These are phyloP conservation scores for Talaromyces wortmannii DNA, from an alignment of 495 filamentous ascomycete genomes.

Conservation along the genomic window DNA sequence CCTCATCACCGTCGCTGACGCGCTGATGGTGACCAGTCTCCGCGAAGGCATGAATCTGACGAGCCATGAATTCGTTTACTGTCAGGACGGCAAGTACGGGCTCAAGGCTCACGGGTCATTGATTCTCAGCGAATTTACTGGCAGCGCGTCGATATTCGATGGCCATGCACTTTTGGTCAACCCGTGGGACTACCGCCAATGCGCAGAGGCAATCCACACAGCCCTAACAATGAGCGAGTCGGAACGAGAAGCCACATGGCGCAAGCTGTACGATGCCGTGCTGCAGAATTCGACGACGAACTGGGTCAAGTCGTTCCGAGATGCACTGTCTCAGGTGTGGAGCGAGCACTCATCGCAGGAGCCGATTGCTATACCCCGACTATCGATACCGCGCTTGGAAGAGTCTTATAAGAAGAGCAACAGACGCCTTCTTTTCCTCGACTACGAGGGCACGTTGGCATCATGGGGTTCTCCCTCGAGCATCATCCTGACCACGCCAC, in stretches of 20 bases:
- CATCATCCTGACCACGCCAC: slow-evolving; percentile 76
- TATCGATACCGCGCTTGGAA: slow-evolving; percentile 57
- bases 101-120: slow-evolving; percentile 77
- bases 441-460: slow-evolving; percentile 88
- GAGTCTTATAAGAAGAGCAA: slow-evolving; percentile 56
- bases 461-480: slow-evolving; percentile 72
- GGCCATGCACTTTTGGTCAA: slow-evolving; percentile 68
- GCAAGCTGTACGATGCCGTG: slow-evolving; percentile 63
- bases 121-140: slow-evolving; percentile 93
- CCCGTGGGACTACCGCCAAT: slow-evolving; percentile 82
- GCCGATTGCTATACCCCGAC: slow-evolving; percentile 74
- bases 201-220: slow-evolving; percentile 71
- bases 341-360: slow-evolving; percentile 77
- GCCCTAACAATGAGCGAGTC: slow-evolving; percentile 69
- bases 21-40: slow-evolving; percentile 84
- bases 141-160: slow-evolving; percentile 73
- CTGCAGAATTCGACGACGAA: slow-evolving; percentile 72
- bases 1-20: slow-evolving; percentile 79
- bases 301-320: slow-evolving; percentile 71
- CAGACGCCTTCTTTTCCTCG: slow-evolving; percentile 75
- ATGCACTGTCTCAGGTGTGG: slow-evolving; percentile 63
- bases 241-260: slow-evolving; percentile 70
- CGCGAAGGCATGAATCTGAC: slow-evolving; percentile 96
- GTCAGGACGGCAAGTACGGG: slow-evolving; percentile 74
- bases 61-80: slow-evolving; percentile 85